These are phyloP conservation scores for Rhizomucor miehei DNA, from an alignment of 371 early-diverging fungal genomes.

Conservation along the genomic window DNA sequence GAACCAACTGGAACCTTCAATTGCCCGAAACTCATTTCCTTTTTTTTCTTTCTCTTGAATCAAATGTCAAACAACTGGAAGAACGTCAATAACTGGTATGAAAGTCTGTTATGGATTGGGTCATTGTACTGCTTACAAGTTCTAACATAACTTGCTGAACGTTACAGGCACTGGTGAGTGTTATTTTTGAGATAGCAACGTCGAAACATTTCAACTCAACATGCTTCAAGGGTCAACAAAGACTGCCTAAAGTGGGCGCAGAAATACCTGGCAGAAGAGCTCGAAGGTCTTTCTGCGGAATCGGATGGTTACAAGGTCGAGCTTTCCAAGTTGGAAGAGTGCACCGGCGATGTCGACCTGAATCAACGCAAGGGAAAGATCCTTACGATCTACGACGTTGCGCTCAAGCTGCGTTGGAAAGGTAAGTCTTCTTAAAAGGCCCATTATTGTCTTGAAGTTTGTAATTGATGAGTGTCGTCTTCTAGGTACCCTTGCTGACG, in stretches of 20 bases:
- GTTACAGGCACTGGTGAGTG: slow-evolving; percentile 39
- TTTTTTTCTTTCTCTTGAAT: slow-evolving; percentile 1
- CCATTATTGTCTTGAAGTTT: slow-evolving; percentile 2
- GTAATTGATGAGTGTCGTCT: neutral
- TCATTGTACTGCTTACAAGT: neutral
- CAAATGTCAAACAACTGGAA: slow-evolving; percentile 63
- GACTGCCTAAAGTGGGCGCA: slow-evolving; percentile 89
- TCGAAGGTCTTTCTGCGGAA: slow-evolving; percentile 41
- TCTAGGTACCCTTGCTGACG: slow-evolving; percentile 46
- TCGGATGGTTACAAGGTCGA: slow-evolving; percentile 51
- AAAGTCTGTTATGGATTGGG: neutral
- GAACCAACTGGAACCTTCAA: too few relatives aligned
- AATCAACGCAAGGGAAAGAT: slow-evolving; percentile 93
- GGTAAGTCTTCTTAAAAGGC: slow-evolving; percentile 6
- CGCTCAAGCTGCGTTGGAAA: slow-evolving; percentile 41
- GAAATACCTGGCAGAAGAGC: slow-evolving; percentile 62
- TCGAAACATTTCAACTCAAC: neutral
- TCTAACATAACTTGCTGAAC: neutral
- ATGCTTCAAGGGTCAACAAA: slow-evolving; percentile 78
- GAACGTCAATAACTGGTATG: slow-evolving; percentile 79
- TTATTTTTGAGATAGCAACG: neutral
- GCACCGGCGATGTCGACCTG: slow-evolving; percentile 84
- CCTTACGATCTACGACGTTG: slow-evolving; percentile 84
- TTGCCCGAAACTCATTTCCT: neutral
- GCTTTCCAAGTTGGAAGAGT: slow-evolving; percentile 56